Base-by-base conservation (phyloP, 2,329 filamentous ascomycete species). In the Cladophialophora exuberans region DNA sequence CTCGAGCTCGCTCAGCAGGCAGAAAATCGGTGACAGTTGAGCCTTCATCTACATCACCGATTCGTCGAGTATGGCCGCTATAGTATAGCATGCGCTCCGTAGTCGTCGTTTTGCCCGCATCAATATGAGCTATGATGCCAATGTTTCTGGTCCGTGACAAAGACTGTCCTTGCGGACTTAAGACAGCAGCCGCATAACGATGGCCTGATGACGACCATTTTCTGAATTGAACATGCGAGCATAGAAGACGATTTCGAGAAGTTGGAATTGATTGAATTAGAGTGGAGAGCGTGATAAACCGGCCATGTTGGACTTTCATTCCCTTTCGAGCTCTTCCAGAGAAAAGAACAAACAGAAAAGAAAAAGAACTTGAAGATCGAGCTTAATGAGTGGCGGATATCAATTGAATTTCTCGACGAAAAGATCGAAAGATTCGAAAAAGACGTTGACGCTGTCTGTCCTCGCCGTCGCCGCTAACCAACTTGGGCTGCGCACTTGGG, bases 81-180 rank as follows among this genome's bases (percentile, higher is more conserved):
- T 97, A 96, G 69, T 91, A 97, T 67, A 99, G 87, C 93, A 97
- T 97, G 55, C 94, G 91, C 83, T 99, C 94, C 3, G 94, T 97
- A 0, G 94, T 99, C 0, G 94, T 97, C 1, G 94, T 99, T 79
- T 99, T 99, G 6, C 94, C 94, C 53, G 94, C 94, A 84, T 97
- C 94, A 62, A 99, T 96, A 72, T 99, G 94, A 56, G 94, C 94
- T 71, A 99, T 97, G 64, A 99, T 97, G 59, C 94, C 94, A 69
- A 99, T 97, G 69, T 99, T 99, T 64, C 93, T 83, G 47, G 92
- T 94, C 65, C 83, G 83, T 33, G 83, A 78, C 15, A 85, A 75
- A 57, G 68, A 62, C 25, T 23, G 46, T 22, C 62, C 25, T 51
- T 62, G 20, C 17, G 33, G 13, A 11, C 23, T 43, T 39, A 50